These are phyloP conservation scores for Elsinoe necatrix DNA, from an alignment of 2,329 filamentous ascomycete genomes.

Conservation along the genomic window DNA sequence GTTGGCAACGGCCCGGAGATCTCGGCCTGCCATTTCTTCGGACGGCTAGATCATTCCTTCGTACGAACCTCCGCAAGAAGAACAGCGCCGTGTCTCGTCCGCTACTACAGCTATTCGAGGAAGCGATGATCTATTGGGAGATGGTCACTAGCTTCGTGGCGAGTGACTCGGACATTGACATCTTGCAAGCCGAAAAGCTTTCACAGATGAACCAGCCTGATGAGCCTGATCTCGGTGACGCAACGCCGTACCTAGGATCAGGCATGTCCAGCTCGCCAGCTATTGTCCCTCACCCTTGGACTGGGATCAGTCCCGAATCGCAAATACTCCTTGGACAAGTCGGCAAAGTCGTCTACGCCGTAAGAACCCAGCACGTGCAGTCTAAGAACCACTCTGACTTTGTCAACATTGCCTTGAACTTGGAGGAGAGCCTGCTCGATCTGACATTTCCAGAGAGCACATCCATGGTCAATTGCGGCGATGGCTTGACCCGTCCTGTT, in stretches of 20 bases:
- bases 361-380: slow-evolving; percentile 16
- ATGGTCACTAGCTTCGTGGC: slow-evolving; percentile 49
- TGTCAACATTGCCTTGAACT: slow-evolving; percentile 28
- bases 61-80: slow-evolving; percentile 35
- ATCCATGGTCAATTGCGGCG: slow-evolving; percentile 44
- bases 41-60: slow-evolving; percentile 36
- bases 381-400: background rate
- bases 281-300: slow-evolving; percentile 40
- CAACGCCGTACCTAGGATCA: slow-evolving; percentile 22
- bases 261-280: background rate
- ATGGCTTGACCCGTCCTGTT: slow-evolving; percentile 45
- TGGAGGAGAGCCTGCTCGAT: slow-evolving; percentile 43
- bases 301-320: slow-evolving; percentile 38
- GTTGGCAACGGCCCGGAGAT: slow-evolving; percentile 51
- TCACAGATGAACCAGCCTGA: slow-evolving; percentile 2
- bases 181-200: slow-evolving; percentile 2
- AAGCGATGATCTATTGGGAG: slow-evolving; percentile 52
- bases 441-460: slow-evolving; percentile 41
- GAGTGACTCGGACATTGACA: slow-evolving; percentile 27
- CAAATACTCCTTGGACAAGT: slow-evolving; percentile 40
- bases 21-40: slow-evolving; percentile 48
- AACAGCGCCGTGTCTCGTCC: slow-evolving; percentile 29
- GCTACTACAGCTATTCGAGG: slow-evolving; percentile 44
- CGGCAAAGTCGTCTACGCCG: slow-evolving; percentile 28
- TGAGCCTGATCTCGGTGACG: background rate